phyloP scores from a whole-genome alignment of 306 rosid species.

The Leucaena leucocephala region DNA sequence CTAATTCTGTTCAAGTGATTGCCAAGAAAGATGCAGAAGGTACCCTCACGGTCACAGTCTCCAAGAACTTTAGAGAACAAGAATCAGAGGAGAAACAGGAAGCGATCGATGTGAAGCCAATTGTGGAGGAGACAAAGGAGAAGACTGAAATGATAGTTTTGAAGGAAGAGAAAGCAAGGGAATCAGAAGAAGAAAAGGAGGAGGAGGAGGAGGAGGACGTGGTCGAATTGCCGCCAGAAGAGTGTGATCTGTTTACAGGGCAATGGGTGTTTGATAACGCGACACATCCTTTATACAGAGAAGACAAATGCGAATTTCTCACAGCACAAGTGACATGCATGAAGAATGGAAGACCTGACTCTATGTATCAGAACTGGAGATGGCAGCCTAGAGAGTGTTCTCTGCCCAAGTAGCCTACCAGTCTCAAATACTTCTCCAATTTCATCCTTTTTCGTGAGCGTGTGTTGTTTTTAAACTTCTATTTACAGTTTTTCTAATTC shows the following conservation, averaged over 20 bases:
- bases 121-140: not conserved
- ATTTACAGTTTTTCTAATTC: not conserved
- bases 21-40: slow-evolving; percentile 1
- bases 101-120: slow-evolving; percentile 39
- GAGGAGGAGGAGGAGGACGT: slow-evolving; percentile 48
- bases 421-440: not conserved
- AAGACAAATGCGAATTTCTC: slow-evolving; percentile 83
- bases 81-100: slow-evolving; percentile 53
- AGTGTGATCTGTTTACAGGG: slow-evolving; percentile 83
- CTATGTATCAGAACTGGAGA: slow-evolving; percentile 86
- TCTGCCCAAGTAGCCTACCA: slow-evolving; percentile 68
- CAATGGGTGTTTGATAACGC: slow-evolving; percentile 81
- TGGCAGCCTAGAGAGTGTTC: slow-evolving; percentile 95
- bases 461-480: not conserved
- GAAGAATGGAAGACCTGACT: slow-evolving; percentile 86
- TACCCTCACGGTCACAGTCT: slow-evolving; percentile 1
- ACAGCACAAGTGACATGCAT: slow-evolving; percentile 87
- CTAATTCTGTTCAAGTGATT: slow-evolving; percentile 18
- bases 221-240: slow-evolving; percentile 75
- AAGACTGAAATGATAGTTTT: slow-evolving; percentile 36
- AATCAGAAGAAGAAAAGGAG: not conserved
- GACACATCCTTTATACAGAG: slow-evolving; percentile 84
- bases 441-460: not conserved
- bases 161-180: not conserved
- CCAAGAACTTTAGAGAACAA: slow-evolving; percentile 18